Evolutionary conservation across 441 rosid genomes (phyloP), one percentile per base, ranked within the genome.

Genomic region (Gossypium gossypioides): DNA sequence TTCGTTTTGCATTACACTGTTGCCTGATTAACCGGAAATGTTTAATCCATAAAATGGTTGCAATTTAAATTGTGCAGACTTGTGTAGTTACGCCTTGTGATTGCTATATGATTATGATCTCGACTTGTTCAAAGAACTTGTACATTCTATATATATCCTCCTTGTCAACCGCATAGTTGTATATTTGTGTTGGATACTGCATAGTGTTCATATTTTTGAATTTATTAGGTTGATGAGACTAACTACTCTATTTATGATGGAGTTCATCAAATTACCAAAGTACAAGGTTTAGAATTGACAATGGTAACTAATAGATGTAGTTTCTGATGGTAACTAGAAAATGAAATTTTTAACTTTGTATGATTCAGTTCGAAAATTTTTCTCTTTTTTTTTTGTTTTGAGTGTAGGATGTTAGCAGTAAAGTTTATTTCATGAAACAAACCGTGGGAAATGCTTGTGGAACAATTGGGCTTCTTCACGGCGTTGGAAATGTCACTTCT

Each of bases 401-500:
- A 21, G 3, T 73, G 52, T 71, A 92, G 97, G 92, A 83, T 65
- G 68, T 69, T 75, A 81, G 83, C 81, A 80, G 78, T 46, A 85
- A 86, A 75, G 97, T 91, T 75, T 95, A 87, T 79, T 95, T 89
- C 84, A 85, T 88, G 96, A 91, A 81, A 77, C 97, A 94, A 86
- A 94, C 97, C 63, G 99, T 92, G 64, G 99, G 97, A 72, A 94
- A 95, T 83, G 97, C 97, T 72, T 92, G 99, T 81, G 97, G 99
- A 84, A 95, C 99, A 52, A 82, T 92, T 77, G 99, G 96, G 2
- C 96, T 92, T 80, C 97, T 95, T 82, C 99, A 95, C 77, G 92
- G 96, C 67, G 76, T 95, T 73, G 99, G 97, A 76, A 95, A 95
- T 80, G 68, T 91, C 63, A 83, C 87, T 72, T 90, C 99, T 15